A percentile compares a stretch with the other conserved stretches of the same genome.
Evolutionary conservation across 2,329 filamentous ascomycete species (phyloP).

Genomic region (Sordariomycetes sp.): DNA sequence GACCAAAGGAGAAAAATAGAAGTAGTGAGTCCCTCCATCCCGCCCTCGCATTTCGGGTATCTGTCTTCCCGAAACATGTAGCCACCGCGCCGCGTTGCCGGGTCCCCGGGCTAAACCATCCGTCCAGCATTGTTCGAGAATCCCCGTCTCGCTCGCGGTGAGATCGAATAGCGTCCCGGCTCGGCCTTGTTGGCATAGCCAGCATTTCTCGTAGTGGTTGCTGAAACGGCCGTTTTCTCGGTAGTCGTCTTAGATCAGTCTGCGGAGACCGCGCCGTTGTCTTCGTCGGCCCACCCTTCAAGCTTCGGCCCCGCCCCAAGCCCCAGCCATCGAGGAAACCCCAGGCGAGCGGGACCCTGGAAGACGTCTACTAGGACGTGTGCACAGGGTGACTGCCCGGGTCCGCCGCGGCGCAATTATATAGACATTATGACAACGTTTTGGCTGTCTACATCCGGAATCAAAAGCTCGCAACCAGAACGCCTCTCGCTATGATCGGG

Average conservation of each 20-base stretch:
- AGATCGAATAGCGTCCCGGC: not conserved
- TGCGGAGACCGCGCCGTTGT: no score
- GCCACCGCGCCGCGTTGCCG: not conserved
- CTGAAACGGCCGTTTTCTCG: not conserved
- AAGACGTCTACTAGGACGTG: not conserved
- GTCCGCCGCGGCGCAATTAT: constrained; percentile 8
- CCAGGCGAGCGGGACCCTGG: not conserved
- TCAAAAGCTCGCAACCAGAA: constrained; percentile 34
- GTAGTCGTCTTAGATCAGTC: not conserved
- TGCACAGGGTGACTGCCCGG: not conserved
- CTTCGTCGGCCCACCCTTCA: not conserved
- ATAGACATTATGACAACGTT: constrained; percentile 37
- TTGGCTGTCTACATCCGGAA: constrained; percentile 33
- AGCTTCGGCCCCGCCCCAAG: constrained; percentile 5
- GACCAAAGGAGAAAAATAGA: constrained; percentile 1
- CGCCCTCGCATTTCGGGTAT: not conserved
- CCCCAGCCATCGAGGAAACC: not conserved
- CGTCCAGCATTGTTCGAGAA: not conserved
- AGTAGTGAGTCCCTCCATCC: not conserved
- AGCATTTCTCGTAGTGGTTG: not conserved
- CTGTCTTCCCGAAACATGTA: not conserved
- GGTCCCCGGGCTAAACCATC: not conserved
- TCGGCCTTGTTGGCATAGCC: not conserved
- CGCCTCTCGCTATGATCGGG: constrained; percentile 40
- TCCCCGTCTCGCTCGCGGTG: not conserved